Percentiles rank a stretch among this genome's conserved stretches.
Evolutionary conservation across 2,329 filamentous ascomycete species (phyloP).

Genomic region (Venturia nashicola): DNA sequence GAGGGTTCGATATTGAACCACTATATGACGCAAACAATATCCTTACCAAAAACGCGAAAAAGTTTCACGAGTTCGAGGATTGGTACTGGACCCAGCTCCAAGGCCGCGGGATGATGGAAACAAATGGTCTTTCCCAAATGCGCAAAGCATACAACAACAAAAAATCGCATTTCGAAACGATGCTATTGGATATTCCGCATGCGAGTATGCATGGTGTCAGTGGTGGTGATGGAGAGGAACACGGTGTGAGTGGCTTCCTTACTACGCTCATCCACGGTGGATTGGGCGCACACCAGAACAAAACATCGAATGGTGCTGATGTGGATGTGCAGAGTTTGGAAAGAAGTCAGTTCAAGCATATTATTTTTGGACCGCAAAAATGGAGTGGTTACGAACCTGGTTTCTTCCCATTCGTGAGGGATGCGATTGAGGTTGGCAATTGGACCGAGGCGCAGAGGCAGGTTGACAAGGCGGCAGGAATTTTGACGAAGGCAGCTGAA

Average conservation of each 20-base stretch:
- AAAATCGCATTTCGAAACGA: slow-evolving; percentile 70
- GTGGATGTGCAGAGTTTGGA: slow-evolving; percentile 46
- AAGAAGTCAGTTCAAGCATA: slow-evolving; percentile 86
- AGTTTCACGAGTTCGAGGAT: slow-evolving; percentile 66
- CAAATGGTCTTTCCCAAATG: slow-evolving; percentile 50
- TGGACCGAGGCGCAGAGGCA: slow-evolving; percentile 56
- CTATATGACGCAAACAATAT: slow-evolving; percentile 51
- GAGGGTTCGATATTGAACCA: slow-evolving; percentile 41
- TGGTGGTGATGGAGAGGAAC: slow-evolving; percentile 12
- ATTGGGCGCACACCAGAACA: neutral
- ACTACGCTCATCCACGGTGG: slow-evolving; percentile 8
- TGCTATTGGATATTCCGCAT: slow-evolving; percentile 63
- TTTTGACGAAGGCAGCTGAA: slow-evolving; percentile 20
- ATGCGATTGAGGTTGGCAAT: slow-evolving; percentile 60
- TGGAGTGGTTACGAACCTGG: slow-evolving; percentile 59
- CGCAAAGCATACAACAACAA: slow-evolving; percentile 67
- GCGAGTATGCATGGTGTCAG: slow-evolving; percentile 33
- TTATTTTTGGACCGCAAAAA: slow-evolving; percentile 72
- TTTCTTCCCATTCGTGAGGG: slow-evolving; percentile 74
- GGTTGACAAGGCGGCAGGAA: slow-evolving; percentile 58
- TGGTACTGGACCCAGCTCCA: slow-evolving; percentile 65
- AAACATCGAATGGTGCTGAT: slow-evolving; percentile 11
- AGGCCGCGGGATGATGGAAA: slow-evolving; percentile 64
- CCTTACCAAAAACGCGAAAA: slow-evolving; percentile 46
- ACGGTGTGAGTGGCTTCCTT: slow-evolving; percentile 50